Base-by-base conservation (phyloP, 805 yeast species). In the Sugiyamaella marilandica region DNA sequence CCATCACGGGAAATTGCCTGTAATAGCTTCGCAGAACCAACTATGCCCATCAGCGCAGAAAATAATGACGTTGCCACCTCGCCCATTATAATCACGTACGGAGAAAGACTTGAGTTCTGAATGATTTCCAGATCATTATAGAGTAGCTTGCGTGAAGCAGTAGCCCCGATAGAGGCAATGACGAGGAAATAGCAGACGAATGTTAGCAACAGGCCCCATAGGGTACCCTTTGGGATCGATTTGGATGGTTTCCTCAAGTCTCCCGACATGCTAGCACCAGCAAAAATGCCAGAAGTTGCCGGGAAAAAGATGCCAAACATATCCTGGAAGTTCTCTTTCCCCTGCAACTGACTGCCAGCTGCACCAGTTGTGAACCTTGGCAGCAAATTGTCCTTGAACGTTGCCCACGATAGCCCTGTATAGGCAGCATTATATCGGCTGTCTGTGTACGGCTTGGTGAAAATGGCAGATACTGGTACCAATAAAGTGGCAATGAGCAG, bases 181-280 rank as follows among this genome's bases (percentile, higher is more conserved):
- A 94, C 97, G n/a, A 81, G 59, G 0, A 85, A 73, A 63, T 94
- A 94, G 50, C 88, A 80, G 2, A 76, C 59, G 64, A 94, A 90
- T 0, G 98, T 91, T 36, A 89, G 70, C 2, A 82, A 59, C 8
- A 92, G 71, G 0, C 98, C 99, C 74, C 83, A 80, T 26, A 94
- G 68, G 0, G 99, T 94, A n/a, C 99, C 99, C 55, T 78, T 77
- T 0, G 99, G 99, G 45, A 94, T 94, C 1, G 95, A 81, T 62
- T 79, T 81, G 0, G 97, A 88, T 0, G 99, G 99, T 51, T 79
- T 82, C 52, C 79, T 73, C 57, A 94, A 75, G 61, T 90, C 97
- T 16, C 99, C 98, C 39, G 97, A 89, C 99, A 94, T 94, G 21
- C 96, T 87, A 1, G 99, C 97, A 14, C 99, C 99, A 2, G 99